A percentile compares a stretch with the other conserved stretches of the same genome.
Conservation (phyloP, 1,284 basidiomycete species). For the Sporisorium scitamineum region DNA sequence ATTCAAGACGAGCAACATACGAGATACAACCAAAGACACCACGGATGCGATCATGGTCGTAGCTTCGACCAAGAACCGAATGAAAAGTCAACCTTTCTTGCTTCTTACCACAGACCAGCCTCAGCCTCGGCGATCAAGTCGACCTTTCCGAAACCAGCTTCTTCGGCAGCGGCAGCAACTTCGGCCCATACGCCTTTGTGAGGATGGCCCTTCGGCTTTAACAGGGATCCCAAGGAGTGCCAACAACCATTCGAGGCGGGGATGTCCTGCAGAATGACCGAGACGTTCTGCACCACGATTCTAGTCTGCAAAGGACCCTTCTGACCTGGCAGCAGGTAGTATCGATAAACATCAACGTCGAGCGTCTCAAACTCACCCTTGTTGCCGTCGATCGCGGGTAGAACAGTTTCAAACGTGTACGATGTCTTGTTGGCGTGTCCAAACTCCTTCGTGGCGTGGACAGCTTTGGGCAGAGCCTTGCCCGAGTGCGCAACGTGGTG, state of each 20-base stretch:
- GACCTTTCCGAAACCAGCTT: constrained; percentile 42
- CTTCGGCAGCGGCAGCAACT: constrained; percentile 28
- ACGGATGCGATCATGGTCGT: background rate
- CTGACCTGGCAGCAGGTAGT: constrained; percentile 51
- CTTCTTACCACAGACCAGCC: constrained; percentile 26
- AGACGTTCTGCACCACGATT: constrained; percentile 74
- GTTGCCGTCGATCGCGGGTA: constrained; percentile 38
- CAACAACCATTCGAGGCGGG: constrained; percentile 75
- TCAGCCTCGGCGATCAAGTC: constrained; percentile 37
- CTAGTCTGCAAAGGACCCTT: constrained; percentile 71
- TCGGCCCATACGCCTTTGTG: constrained; percentile 50
- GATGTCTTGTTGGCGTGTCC: constrained; percentile 48
- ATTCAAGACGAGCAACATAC: background rate
- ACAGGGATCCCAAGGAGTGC: constrained; percentile 73
- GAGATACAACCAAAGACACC: background rate
- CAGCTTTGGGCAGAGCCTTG: constrained; percentile 1
- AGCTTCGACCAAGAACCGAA: background rate
- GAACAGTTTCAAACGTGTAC: constrained; percentile 53
- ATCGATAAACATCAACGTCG: constrained; percentile 57
- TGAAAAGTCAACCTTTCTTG: background rate
- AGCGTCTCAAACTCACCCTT: constrained; percentile 50
- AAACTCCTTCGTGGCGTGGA: constrained; percentile 2
- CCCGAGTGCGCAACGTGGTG: constrained; percentile 58
- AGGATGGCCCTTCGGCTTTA: constrained; percentile 52
- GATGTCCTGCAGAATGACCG: constrained; percentile 73